These are phyloP conservation scores for Globisporangium heterothallicum DNA, from an alignment of 352 stramenopile species.

Conservation along the genomic window DNA sequence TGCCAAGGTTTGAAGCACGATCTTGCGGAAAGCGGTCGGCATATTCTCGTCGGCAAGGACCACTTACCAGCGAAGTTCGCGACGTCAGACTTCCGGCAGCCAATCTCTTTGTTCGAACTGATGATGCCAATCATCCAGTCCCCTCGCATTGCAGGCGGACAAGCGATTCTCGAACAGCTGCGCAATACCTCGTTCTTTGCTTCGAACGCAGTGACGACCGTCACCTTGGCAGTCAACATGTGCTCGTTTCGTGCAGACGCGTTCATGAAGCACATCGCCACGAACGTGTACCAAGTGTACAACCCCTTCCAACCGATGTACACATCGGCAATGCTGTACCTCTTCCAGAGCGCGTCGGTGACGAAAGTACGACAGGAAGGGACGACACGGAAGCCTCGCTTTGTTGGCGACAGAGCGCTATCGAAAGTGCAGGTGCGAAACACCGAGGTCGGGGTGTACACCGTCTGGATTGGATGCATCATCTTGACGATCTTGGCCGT, in stretches of 20 bases:
- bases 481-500: constrained; percentile 30
- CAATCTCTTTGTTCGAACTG: constrained; percentile 15
- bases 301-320: constrained; percentile 31
- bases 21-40: constrained; percentile 8
- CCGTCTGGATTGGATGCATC: constrained; percentile 23
- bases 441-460: constrained; percentile 46
- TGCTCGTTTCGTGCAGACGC: constrained; percentile 23
- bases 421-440: constrained; percentile 50
- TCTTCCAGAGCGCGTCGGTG: constrained; percentile 48
- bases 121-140: constrained; percentile 9
- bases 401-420: constrained; percentile 16
- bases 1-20: constrained; percentile 27
- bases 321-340: constrained; percentile 36
- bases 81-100: constrained; percentile 7
- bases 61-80: constrained; percentile 1
- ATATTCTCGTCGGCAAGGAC: constrained; percentile 13
- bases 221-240: background rate
- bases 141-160: constrained; percentile 1
- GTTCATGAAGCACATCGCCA: constrained; percentile 26
- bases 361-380: constrained; percentile 12
- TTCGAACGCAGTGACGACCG: background rate
- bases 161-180: constrained; percentile 11
- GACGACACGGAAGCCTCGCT: background rate
- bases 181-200: background rate
- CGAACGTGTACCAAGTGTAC: constrained; percentile 21